A percentile compares a stretch with the other conserved stretches of the same genome.
Evolutionary conservation across 106 monocot species (phyloP).

Genomic region (Hemerocallis citrina): DNA sequence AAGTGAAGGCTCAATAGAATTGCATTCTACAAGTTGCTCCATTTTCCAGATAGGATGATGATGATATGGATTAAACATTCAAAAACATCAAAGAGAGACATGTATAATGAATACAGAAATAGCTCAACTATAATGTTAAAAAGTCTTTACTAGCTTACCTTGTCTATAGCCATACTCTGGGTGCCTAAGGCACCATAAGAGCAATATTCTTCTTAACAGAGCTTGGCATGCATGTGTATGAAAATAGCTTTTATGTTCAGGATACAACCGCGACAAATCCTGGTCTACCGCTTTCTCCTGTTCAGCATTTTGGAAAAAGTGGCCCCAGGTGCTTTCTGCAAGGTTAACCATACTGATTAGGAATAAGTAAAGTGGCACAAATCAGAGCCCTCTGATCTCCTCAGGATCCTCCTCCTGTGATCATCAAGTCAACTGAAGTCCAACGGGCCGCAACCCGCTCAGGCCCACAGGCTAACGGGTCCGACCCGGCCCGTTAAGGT

Average conservation of each 20-base stretch:
- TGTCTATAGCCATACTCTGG: slow-evolving; percentile 55
- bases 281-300: slow-evolving; percentile 41
- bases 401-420: too few relatives aligned
- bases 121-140: background rate
- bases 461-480: too few relatives aligned
- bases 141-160: slow-evolving; percentile 16
- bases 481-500: too few relatives aligned
- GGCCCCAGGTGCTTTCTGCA: slow-evolving; percentile 48
- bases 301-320: slow-evolving; percentile 46
- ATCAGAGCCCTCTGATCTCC: too few relatives aligned
- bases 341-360: too few relatives aligned
- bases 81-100: background rate
- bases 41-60: background rate
- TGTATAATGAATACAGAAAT: background rate
- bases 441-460: too few relatives aligned
- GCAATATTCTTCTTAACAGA: slow-evolving; percentile 49
- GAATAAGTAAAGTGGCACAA: too few relatives aligned
- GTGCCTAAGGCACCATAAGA: slow-evolving; percentile 48
- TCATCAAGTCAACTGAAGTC: too few relatives aligned
- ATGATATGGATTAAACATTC: background rate
- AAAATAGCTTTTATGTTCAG: slow-evolving; percentile 46
- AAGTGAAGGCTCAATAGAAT: background rate
- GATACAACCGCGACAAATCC: slow-evolving; percentile 59
- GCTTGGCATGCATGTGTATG: slow-evolving; percentile 43
- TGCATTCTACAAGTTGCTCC: background rate